These are phyloP conservation scores for Diddensiella caesifluorescens DNA, from an alignment of 805 yeast genomes.

Conservation along the genomic window DNA sequence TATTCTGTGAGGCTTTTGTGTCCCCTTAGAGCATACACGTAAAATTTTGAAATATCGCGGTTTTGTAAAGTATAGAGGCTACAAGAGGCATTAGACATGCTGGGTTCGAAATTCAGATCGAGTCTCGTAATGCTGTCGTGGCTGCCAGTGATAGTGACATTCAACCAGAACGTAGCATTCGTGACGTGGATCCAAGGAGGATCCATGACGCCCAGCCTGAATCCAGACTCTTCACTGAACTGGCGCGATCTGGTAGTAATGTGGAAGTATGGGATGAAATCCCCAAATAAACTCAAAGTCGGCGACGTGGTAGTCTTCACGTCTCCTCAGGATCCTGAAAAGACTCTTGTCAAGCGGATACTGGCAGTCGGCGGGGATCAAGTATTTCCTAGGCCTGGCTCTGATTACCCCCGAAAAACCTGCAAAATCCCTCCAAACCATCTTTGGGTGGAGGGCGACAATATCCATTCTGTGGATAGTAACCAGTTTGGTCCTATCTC, in stretches of 20 bases:
- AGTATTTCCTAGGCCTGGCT: slow-evolving; percentile 45
- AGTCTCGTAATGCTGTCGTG: slow-evolving; percentile 48
- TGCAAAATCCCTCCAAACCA: slow-evolving; percentile 72
- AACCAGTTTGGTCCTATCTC: slow-evolving; percentile 87
- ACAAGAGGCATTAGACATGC: too few species aligned
- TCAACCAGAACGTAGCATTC: slow-evolving; percentile 66
- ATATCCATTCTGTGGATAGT: slow-evolving; percentile 69
- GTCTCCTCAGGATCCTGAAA: slow-evolving; percentile 76
- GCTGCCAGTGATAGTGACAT: slow-evolving; percentile 72
- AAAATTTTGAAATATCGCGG: too few species aligned
- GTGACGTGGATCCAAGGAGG: slow-evolving; percentile 71
- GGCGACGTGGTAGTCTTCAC: slow-evolving; percentile 75
- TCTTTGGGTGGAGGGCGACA: slow-evolving; percentile 94
- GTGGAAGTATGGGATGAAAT: slow-evolving; percentile 55
- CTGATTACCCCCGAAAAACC: slow-evolving; percentile 59
- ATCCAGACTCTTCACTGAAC: slow-evolving; percentile 50
- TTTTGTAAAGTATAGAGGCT: too few species aligned
- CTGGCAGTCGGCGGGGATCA: slow-evolving; percentile 71
- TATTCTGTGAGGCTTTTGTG: too few species aligned
- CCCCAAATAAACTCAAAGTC: slow-evolving; percentile 42
- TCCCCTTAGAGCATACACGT: too few species aligned
- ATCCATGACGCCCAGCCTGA: slow-evolving; percentile 87
- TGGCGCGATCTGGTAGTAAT: slow-evolving; percentile 47
- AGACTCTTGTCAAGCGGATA: slow-evolving; percentile 72
- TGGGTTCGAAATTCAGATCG: background rate